Percentiles rank a stretch among this genome's conserved stretches.
Conservation (phyloP, 352 stramenopile genomes). For the Phytophthora pini region DNA sequence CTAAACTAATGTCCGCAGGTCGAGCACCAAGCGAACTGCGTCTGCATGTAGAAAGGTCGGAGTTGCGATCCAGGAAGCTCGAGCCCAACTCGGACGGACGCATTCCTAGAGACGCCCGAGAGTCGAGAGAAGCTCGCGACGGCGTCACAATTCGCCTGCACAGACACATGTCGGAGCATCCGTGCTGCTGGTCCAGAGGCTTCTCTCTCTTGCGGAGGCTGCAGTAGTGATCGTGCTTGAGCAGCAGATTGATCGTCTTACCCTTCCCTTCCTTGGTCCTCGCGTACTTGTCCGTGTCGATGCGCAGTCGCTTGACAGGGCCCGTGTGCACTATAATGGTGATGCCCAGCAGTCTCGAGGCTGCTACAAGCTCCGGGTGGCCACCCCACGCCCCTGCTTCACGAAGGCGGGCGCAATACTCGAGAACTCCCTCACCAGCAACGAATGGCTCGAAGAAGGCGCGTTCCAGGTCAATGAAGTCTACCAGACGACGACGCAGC, state of each 20-base stretch:
- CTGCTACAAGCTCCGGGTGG: conserved; percentile 66
- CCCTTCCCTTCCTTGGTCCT: conserved; percentile 36
- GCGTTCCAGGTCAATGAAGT: conserved; percentile 59
- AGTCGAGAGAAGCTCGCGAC: conserved; percentile 36
- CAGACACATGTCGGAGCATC: conserved; percentile 39
- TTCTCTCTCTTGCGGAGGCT: conserved; percentile 47
- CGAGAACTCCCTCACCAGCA: conserved; percentile 33
- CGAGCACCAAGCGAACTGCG: conserved; percentile 30
- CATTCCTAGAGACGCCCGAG: conserved; percentile 19
- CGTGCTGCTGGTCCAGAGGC: conserved; percentile 30
- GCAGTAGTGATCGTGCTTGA: conserved; percentile 59
- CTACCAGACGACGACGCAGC: conserved; percentile 53
- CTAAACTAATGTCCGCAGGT: conserved; percentile 19
- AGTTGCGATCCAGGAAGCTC: conserved; percentile 21
- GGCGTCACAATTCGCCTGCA: conserved; percentile 36
- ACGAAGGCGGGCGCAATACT: conserved; percentile 63
- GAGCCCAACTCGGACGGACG: conserved; percentile 29
- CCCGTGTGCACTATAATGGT: conserved; percentile 71
- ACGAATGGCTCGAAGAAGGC: conserved; percentile 57
- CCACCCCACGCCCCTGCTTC: conserved; percentile 66
- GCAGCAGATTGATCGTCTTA: conserved; percentile 53
- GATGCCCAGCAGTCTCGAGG: conserved; percentile 57
- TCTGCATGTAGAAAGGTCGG: conserved; percentile 8
- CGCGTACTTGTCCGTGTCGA: conserved; percentile 47
- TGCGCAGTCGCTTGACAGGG: conserved; percentile 52